These are phyloP conservation scores for Iris macrosiphon DNA, from an alignment of 106 monocot species.

Conservation along the genomic window DNA sequence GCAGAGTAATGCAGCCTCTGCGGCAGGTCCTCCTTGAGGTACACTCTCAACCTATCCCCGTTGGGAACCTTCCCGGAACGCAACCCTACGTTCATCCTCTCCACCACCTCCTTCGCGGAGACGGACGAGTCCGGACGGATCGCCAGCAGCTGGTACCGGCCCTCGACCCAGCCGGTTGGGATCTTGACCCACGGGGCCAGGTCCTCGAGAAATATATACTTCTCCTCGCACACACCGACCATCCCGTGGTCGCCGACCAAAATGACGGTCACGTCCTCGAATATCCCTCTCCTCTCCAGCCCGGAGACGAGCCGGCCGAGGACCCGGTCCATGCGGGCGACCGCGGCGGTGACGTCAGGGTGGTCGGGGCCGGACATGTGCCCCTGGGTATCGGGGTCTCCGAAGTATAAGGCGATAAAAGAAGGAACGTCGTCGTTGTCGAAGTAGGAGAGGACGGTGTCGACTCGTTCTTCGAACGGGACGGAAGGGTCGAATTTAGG, in stretches of 20 bases:
- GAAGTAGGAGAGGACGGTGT: constrained; percentile 40
- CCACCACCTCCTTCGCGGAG: constrained; percentile 29
- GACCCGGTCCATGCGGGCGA: constrained; percentile 28
- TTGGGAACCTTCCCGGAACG: constrained; percentile 39
- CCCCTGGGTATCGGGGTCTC: constrained; percentile 45
- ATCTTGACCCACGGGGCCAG: constrained; percentile 33
- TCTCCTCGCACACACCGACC: constrained; percentile 45
- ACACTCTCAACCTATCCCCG: constrained; percentile 35
- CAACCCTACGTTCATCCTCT: constrained; percentile 47
- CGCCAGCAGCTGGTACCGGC: constrained; percentile 19
- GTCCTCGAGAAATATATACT: constrained; percentile 44
- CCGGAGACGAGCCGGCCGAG: constrained; percentile 42
- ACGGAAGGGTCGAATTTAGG: constrained; percentile 24
- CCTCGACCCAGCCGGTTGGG: constrained; percentile 24
- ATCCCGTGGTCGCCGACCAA: constrained; percentile 64
- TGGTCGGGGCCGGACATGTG: constrained; percentile 50
- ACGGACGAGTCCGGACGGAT: constrained; percentile 19
- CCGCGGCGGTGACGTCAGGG: constrained; percentile 26
- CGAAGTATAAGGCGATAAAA: constrained; percentile 40
- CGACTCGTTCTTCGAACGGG: constrained; percentile 43
- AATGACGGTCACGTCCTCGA: constrained; percentile 49
- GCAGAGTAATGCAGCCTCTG: constrained; percentile 37
- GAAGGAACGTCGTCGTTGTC: constrained; percentile 33
- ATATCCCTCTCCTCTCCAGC: constrained; percentile 38
- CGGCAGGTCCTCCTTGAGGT: constrained; percentile 57